phyloP scores from a whole-genome alignment of 495 filamentous ascomycete species.

The Aspergillus haitiensis region DNA sequence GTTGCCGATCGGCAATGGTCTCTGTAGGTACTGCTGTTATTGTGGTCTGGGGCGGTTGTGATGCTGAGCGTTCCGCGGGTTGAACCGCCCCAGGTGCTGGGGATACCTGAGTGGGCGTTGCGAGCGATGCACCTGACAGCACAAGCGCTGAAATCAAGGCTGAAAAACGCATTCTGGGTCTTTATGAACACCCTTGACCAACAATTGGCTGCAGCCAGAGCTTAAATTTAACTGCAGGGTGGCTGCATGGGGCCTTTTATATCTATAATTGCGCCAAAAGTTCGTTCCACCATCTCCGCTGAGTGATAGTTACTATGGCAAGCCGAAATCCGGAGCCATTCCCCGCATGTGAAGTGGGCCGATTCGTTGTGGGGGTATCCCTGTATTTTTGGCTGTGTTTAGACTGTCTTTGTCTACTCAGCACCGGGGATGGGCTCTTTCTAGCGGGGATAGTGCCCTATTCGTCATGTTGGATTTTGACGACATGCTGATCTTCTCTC shows the following conservation, averaged over 20 bases:
- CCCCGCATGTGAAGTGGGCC: slow-evolving; percentile 33
- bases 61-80: slow-evolving; percentile 16
- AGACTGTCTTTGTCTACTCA: neutral
- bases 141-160: slow-evolving; percentile 32
- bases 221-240: slow-evolving; percentile 9
- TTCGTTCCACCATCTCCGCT: slow-evolving; percentile 8
- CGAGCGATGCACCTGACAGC: slow-evolving; percentile 34
- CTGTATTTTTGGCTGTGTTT: slow-evolving; percentile 12
- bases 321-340: slow-evolving; percentile 24
- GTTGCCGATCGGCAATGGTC: slow-evolving; percentile 5
- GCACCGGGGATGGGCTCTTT: neutral
- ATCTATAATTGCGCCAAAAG: slow-evolving; percentile 14
- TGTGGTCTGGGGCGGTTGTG: slow-evolving; percentile 13
- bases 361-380: slow-evolving; percentile 12
- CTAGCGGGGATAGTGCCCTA: slow-evolving; percentile 23
- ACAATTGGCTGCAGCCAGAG: slow-evolving; percentile 19
- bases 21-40: slow-evolving; percentile 14
- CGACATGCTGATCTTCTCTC: slow-evolving; percentile 16
- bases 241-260: slow-evolving; percentile 27
- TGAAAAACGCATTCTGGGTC: slow-evolving; percentile 35
- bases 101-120: slow-evolving; percentile 26
- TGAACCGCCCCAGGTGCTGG: slow-evolving; percentile 20
- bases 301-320: slow-evolving; percentile 16
- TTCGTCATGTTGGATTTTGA: slow-evolving; percentile 17
- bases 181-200: slow-evolving; percentile 20